These are phyloP conservation scores for Eimeria tenella DNA, from an alignment of 169 alveolate genomes.

Conservation along the genomic window DNA sequence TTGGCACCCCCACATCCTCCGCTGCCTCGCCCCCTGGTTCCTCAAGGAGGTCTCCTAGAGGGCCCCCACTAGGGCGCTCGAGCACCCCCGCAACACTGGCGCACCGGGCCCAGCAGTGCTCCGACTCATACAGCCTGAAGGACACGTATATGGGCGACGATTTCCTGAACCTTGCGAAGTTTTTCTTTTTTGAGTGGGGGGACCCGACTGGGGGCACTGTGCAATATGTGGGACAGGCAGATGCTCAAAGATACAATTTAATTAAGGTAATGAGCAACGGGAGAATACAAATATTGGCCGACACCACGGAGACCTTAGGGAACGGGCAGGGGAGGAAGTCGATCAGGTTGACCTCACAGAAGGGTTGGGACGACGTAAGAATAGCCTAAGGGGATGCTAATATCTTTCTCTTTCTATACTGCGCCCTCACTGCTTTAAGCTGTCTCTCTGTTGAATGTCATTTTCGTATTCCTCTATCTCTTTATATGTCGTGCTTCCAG, in stretches of 20 bases:
- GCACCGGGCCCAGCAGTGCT: constrained; percentile 1
- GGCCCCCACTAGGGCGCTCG: not conserved
- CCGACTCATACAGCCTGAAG: constrained; percentile 79
- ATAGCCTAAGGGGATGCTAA: not conserved
- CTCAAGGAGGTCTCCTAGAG: not conserved
- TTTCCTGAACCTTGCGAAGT: not conserved
- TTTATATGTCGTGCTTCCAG: not conserved
- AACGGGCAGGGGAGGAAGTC: constrained; percentile 46
- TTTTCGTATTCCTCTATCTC: not conserved
- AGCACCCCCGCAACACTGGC: not conserved
- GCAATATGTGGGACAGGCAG: constrained; percentile 5
- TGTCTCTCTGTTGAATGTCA: not conserved
- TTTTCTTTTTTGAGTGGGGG: constrained; percentile 55
- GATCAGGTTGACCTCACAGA: constrained; percentile 28
- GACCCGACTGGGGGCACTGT: constrained; percentile 71
- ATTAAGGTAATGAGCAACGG: constrained; percentile 12
- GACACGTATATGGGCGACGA: constrained; percentile 22
- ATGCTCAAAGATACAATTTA: not conserved
- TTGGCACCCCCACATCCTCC: not conserved
- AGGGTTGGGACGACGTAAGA: constrained; percentile 41
- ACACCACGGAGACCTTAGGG: not conserved
- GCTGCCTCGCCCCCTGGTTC: not conserved
- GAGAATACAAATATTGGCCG: not conserved
- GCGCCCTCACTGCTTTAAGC: not conserved
- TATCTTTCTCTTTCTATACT: not conserved